Conservation (phyloP, 2,329 filamentous ascomycete genomes). For the Fragosphaeria purpurea region DNA sequence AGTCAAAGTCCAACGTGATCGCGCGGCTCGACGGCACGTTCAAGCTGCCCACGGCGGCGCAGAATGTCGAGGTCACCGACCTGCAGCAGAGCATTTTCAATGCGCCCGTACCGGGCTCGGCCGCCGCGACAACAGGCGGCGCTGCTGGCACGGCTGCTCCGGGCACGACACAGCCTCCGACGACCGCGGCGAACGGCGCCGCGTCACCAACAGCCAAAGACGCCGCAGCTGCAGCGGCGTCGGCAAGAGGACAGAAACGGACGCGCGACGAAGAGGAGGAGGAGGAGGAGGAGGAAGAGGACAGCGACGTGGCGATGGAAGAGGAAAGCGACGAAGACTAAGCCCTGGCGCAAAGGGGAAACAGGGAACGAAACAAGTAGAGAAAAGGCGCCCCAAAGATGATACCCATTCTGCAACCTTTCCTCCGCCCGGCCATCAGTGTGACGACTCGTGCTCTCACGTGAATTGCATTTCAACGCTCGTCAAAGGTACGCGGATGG, state of each 20-base stretch:
- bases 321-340: conserved; percentile 65
- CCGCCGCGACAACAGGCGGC: conserved; percentile 37
- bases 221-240: background rate
- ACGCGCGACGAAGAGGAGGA: conserved; percentile 58
- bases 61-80: conserved; percentile 56
- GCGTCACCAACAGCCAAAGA: conserved; percentile 28
- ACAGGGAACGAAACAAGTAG: conserved; percentile 2
- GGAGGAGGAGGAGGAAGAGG: conserved; percentile 53
- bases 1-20: conserved; percentile 77
- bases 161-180: background rate
- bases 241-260: conserved; percentile 54
- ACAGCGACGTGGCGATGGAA: conserved; percentile 54
- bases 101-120: conserved; percentile 45
- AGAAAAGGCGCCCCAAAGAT: background rate
- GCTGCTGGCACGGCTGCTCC: conserved; percentile 4
- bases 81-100: conserved; percentile 75
- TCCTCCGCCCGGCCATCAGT: no score
- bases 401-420: background rate
- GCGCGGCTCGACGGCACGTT: conserved; percentile 89
- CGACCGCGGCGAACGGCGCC: background rate
- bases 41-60: conserved; percentile 50
- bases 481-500: no score
- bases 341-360: conserved; percentile 7
- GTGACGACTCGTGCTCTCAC: no score
- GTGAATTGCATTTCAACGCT: no score